Evolutionary conservation across 2,329 filamentous ascomycete species (phyloP).

Genomic region (Hirsutella minnesotensis): DNA sequence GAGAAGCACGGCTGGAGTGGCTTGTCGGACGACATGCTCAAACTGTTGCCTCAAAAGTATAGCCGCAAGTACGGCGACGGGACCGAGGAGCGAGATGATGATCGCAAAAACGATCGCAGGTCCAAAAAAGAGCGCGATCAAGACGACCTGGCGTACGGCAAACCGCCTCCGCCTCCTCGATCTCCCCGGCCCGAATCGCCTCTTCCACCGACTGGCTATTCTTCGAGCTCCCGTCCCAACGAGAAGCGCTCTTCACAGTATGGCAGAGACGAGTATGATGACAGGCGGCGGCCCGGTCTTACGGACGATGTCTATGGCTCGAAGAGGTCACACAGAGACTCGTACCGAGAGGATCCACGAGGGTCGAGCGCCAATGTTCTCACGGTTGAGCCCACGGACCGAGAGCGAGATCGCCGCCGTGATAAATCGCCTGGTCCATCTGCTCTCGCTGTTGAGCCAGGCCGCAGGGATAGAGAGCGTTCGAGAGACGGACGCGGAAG

Average conservation of each 20-base stretch:
- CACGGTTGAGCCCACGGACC: slow-evolving; percentile 26
- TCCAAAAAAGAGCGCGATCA: slow-evolving; percentile 18
- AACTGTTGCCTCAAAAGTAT: slow-evolving; percentile 37
- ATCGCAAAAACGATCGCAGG: slow-evolving; percentile 15
- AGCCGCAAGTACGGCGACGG: slow-evolving; percentile 21
- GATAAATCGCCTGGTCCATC: slow-evolving; percentile 15
- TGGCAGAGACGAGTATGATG: slow-evolving; percentile 4
- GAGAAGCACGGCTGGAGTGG: slow-evolving; percentile 10
- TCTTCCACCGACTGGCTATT: slow-evolving; percentile 16
- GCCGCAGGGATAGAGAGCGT: slow-evolving; percentile 8
- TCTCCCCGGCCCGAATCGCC: slow-evolving; percentile 10
- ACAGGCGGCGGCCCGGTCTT: slow-evolving; percentile 4
- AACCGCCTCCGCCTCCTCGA: slow-evolving; percentile 13
- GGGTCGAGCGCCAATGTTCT: slow-evolving; percentile 26
- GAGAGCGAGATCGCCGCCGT: slow-evolving; percentile 21
- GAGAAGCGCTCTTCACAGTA: slow-evolving; percentile 13
- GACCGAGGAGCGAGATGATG: slow-evolving; percentile 7
- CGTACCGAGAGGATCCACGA: slow-evolving; percentile 22
- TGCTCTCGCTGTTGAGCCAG: slow-evolving; percentile 10
- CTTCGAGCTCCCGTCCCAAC: slow-evolving; percentile 8
- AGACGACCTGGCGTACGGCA: slow-evolving; percentile 40
- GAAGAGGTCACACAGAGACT: slow-evolving; percentile 10
- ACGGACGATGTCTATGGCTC: slow-evolving; percentile 9
- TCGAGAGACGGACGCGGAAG: slow-evolving; percentile 21
- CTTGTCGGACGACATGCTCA: slow-evolving; percentile 25